Percentiles rank a stretch among this genome's conserved stretches.
These are phyloP conservation scores for Adansonia grandidieri DNA, from an alignment of 441 rosid genomes.

Conservation along the genomic window DNA sequence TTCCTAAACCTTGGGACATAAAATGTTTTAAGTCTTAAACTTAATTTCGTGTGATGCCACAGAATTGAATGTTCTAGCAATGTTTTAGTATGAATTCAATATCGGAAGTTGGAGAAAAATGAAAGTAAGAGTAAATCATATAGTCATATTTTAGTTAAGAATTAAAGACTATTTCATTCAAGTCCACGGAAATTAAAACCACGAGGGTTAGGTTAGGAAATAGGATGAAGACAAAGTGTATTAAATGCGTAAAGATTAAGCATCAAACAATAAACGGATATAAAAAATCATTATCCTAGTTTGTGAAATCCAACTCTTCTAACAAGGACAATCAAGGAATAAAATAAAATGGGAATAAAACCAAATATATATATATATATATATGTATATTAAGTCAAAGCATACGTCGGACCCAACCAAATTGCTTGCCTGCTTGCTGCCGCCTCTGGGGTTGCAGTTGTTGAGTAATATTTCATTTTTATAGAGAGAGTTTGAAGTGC, in stretches of 20 bases:
- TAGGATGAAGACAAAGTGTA: neutral
- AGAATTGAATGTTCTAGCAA: neutral
- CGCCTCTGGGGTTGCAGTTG: neutral
- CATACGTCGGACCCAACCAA: too few relatives aligned
- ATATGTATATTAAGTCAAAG: too few relatives aligned
- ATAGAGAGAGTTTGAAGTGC: neutral
- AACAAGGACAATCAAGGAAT: neutral
- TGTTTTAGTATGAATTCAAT: neutral
- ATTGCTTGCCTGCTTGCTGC: neutral
- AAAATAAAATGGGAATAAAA: neutral
- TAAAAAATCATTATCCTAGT: neutral
- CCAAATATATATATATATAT: too few relatives aligned
- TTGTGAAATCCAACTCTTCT: slow-evolving; percentile 19
- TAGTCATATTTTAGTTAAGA: neutral
- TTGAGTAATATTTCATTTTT: neutral
- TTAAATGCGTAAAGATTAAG: neutral
- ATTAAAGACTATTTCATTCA: neutral
- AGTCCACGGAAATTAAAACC: neutral
- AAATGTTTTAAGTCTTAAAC: neutral
- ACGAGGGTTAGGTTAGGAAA: neutral
- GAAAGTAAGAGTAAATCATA: neutral
- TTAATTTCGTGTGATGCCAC: neutral
- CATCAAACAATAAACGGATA: neutral
- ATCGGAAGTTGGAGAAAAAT: neutral
- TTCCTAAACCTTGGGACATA: too few relatives aligned